Evolutionary conservation across 257 asterid genomes (phyloP).

Genomic region (Solanum microdontum): DNA sequence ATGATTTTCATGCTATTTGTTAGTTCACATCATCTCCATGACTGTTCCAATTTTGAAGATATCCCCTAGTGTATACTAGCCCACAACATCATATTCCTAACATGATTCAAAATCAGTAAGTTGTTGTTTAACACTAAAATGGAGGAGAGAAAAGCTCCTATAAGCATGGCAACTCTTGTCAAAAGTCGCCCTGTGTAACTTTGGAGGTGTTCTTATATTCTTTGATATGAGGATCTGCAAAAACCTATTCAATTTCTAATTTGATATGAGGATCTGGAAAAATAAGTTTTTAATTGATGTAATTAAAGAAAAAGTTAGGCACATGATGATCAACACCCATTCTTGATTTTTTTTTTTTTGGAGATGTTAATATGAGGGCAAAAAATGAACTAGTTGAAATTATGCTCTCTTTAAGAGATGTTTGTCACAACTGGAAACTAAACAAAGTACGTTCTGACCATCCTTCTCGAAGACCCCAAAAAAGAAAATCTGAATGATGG

Average conservation of each 20-base stretch:
- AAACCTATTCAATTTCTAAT: background rate
- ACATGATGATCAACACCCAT: background rate
- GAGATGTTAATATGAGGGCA: background rate
- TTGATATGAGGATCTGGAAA: background rate
- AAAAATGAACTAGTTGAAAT: background rate
- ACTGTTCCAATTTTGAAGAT: background rate
- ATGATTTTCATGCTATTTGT: background rate
- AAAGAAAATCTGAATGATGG: background rate
- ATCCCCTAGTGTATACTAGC: background rate
- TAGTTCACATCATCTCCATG: background rate
- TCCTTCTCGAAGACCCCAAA: background rate
- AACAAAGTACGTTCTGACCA: background rate
- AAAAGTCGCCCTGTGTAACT: background rate
- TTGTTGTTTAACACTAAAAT: background rate
- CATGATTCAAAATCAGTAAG: background rate
- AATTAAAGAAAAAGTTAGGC: background rate
- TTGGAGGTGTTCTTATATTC: background rate
- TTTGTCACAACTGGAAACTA: background rate
- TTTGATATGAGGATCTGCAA: background rate
- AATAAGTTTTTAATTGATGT: background rate
- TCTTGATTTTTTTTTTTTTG: background rate
- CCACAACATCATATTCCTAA: background rate
- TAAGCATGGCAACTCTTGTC: background rate
- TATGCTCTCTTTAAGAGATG: background rate
- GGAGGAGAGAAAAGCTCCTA: background rate